Evolutionary conservation across 1,284 basidiomycete genomes (phyloP), one percentile per base, ranked within the genome.

Genomic region (Ustilago tritici): DNA sequence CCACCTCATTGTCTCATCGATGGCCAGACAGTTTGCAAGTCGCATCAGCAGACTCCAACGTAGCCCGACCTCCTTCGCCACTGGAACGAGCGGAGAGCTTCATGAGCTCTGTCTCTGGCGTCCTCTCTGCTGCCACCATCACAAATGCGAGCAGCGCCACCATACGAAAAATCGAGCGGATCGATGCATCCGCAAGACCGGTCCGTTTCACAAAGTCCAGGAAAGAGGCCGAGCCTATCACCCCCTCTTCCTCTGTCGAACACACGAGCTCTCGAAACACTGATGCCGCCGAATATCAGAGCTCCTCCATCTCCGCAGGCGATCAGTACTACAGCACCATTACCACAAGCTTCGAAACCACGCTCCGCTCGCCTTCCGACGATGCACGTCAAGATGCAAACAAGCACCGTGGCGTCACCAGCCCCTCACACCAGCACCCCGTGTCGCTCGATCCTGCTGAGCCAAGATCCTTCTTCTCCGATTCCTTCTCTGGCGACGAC

Each of bases 121-220:
- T 65, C 11, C 40, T 64, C 40, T 43, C 70, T n/a, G 34, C 64
- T 17, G 74, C 65, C 19, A 76, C 68, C 52, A 76, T 76, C 65
- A 55, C 68, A 31, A 76, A 60, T 19, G 69, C 73, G 5, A 76
- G 73, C 62, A 64, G 69, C 14, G 56, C 73, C 46, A 76, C 74
- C 53, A 76, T 76, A 23, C 64, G 70, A 49, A 71, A 67, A 43
- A 49, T 72, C 2, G 68, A 65, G 28, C 58, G 46, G 19, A 41
- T 53, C 53, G 52, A 60, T n/a, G 65, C 53, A 10, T 55, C 68
- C 4, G 68, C 73, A 28, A 58, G 62, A 32, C 61, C 73, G 41
- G 43, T 70, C 41, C 73, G 73, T 41, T 61, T 68, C 49, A 50
- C 68, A 41, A 70, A 70, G 61, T 40, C 35, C 14, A 58, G 41